These are phyloP conservation scores for Vigna hirtella DNA, from an alignment of 306 rosid species.

Conservation along the genomic window DNA sequence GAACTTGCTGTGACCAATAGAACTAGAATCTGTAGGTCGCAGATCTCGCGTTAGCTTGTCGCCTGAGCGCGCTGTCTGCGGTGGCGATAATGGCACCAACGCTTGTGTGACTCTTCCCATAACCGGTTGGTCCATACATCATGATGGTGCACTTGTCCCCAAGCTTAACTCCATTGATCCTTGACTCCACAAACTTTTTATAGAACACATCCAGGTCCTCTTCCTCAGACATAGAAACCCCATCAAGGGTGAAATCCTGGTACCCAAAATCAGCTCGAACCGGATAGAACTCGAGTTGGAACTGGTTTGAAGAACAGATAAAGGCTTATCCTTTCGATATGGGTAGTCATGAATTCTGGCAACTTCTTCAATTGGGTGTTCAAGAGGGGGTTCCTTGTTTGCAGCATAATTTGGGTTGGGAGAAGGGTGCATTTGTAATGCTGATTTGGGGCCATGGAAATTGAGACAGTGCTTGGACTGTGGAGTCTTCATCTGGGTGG, in stretches of 20 bases:
- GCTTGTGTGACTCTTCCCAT: constrained; percentile 88
- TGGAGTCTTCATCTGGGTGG: constrained; percentile 68
- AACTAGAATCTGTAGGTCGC: too few relatives aligned
- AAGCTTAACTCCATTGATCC: constrained; percentile 74
- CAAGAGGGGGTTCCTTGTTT: constrained; percentile 61
- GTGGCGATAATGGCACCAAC: too few relatives aligned
- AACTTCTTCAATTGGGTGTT: constrained; percentile 89
- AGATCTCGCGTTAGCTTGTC: too few relatives aligned
- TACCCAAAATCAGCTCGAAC: constrained; percentile 93
- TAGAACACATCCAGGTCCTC: constrained; percentile 78
- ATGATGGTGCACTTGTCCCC: constrained; percentile 95
- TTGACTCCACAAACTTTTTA: constrained; percentile 74
- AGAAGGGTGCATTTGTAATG: constrained; percentile 52
- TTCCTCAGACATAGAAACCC: constrained; percentile 85
- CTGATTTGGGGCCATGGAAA: constrained; percentile 58
- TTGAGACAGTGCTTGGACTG: constrained; percentile 84
- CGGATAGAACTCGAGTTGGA: constrained; percentile 58
- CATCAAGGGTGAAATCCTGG: constrained; percentile 92
- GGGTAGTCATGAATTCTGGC: constrained; percentile 93
- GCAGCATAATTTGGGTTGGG: constrained; percentile 54
- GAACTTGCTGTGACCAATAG: too few relatives aligned
- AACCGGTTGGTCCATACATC: constrained; percentile 99
- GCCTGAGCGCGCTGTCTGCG: too few relatives aligned
- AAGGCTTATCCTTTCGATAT: constrained; percentile 76
- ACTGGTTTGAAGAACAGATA: constrained; percentile 65